Percentiles rank a stretch among this genome's conserved stretches.
phyloP scores from a whole-genome alignment of 176 grass and related monocot species.

The Carex littledalei region DNA sequence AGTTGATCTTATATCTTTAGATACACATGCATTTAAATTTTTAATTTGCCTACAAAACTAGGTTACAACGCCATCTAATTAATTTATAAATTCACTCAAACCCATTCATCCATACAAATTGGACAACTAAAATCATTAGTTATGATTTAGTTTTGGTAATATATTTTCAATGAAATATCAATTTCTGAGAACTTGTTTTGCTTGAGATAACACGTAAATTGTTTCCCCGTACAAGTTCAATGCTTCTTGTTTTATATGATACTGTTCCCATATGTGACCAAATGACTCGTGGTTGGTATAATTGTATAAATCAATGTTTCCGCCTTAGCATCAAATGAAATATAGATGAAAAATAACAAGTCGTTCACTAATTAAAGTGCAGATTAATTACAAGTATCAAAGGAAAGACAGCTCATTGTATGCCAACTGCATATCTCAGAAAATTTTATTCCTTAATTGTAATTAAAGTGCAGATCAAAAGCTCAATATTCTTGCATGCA shows the following conservation, averaged over 20 bases:
- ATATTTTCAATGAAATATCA: background rate
- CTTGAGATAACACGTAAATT: background rate
- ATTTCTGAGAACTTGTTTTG: background rate
- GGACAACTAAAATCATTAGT: background rate
- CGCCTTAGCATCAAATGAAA: background rate
- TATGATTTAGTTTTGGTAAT: background rate
- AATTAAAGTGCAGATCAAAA: too few species aligned
- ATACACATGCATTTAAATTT: background rate
- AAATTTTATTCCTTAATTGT: slow-evolving; percentile 9
- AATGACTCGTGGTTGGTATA: background rate
- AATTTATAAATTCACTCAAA: background rate
- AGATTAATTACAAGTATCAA: background rate
- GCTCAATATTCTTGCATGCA: background rate
- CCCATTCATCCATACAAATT: background rate
- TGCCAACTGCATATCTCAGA: background rate
- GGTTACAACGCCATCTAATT: background rate
- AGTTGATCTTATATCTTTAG: background rate
- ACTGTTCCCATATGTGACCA: background rate
- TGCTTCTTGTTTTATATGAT: background rate
- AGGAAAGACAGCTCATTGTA: background rate
- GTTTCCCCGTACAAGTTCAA: background rate
- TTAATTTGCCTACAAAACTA: background rate
- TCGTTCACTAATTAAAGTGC: background rate
- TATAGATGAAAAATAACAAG: slow-evolving; percentile 1
- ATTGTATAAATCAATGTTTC: background rate